Evolutionary conservation across 1,139 yeast genomes (phyloP).

Genomic region (Suhomyces maxii): DNA sequence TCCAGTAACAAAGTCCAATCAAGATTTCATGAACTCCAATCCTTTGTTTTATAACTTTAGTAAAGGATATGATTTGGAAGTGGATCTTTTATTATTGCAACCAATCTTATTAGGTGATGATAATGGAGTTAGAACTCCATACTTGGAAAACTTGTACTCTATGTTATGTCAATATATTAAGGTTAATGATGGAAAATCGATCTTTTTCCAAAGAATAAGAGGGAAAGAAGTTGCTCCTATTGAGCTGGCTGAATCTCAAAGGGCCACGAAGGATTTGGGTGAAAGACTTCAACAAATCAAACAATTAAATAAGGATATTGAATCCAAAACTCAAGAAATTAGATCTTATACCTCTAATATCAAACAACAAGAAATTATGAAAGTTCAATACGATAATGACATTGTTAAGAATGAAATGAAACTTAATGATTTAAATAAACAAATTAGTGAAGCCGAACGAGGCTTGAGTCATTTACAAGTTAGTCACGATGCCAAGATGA

Average conservation of each 20-base stretch:
- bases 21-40: constrained; percentile 47
- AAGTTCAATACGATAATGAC: constrained; percentile 19
- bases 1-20: constrained; percentile 28
- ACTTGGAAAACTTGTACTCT: constrained; percentile 83
- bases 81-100: constrained; percentile 76
- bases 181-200: constrained; percentile 41
- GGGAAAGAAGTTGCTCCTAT: neutral
- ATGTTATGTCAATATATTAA: constrained; percentile 67
- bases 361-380: constrained; percentile 24
- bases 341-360: constrained; percentile 21
- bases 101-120: constrained; percentile 89
- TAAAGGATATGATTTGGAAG: constrained; percentile 54
- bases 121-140: constrained; percentile 81
- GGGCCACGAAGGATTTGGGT: constrained; percentile 8
- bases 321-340: constrained; percentile 21
- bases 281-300: constrained; percentile 20
- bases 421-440: constrained; percentile 14
- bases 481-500: constrained; percentile 1
- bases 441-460: constrained; percentile 6
- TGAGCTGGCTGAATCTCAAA: constrained; percentile 1
- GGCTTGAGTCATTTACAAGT: constrained; percentile 2
- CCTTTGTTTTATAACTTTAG: constrained; percentile 60
- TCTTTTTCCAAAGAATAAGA: constrained; percentile 34
- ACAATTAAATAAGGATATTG: constrained; percentile 22
- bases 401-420: constrained; percentile 18